phyloP scores from a whole-genome alignment of 768 basidiomycete genomes.

The Tubosaeta brunneosetosa region DNA sequence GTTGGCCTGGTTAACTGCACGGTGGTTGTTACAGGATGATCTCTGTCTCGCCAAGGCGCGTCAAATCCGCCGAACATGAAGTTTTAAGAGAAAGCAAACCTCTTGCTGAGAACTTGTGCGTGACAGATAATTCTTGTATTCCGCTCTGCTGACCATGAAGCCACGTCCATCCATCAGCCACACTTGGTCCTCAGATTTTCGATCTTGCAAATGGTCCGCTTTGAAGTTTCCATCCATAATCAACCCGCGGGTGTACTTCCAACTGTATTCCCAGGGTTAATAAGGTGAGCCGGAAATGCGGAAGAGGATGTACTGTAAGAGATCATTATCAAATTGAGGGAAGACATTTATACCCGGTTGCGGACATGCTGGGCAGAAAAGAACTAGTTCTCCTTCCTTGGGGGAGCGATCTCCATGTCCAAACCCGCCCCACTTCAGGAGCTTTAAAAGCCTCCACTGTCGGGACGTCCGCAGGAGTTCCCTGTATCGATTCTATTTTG shows the following conservation, averaged over 20 bases:
- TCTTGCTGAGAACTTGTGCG: background rate
- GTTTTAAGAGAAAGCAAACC: no score
- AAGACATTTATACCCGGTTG: constrained; percentile 20
- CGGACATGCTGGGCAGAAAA: constrained; percentile 27
- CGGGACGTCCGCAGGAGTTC: constrained; percentile 12
- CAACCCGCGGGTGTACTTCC: background rate
- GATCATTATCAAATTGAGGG: no score
- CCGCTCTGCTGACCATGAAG: background rate
- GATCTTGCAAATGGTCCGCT: background rate
- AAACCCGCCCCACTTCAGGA: constrained; percentile 17
- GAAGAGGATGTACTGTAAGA: no score
- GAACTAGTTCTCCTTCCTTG: background rate
- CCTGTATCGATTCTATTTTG: constrained; percentile 12
- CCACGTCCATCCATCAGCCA: background rate
- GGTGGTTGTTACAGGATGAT: background rate
- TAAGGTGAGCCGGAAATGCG: no score
- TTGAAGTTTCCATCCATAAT: background rate
- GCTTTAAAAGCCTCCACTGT: constrained; percentile 17
- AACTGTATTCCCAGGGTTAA: background rate
- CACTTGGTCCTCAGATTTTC: background rate
- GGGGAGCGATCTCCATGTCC: background rate
- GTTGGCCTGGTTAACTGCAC: no score
- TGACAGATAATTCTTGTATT: background rate
- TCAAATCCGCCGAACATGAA: no score
- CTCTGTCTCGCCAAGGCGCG: background rate